Evolutionary conservation across 306 rosid genomes (phyloP), one percentile per base, ranked within the genome.

Genomic region (Acacia crassicarpa): DNA sequence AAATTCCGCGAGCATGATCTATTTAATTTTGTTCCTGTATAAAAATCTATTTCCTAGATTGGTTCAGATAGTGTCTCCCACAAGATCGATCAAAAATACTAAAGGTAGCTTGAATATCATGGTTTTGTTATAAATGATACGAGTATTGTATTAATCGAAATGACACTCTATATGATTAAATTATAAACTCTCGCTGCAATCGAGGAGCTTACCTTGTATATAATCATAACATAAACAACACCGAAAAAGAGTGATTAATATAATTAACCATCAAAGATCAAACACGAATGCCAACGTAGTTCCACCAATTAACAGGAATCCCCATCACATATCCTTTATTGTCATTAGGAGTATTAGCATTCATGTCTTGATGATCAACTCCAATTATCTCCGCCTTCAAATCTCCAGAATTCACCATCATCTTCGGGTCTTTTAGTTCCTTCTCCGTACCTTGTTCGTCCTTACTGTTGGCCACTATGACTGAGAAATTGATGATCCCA

Each of bases 401-500:
- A 2, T 20, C 62, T 56, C 27, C 62, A 20, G 23, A 56, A 56
- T 7, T n/a, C 62, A 20, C 11, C 62, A 56, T 17, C 58, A 4
- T 44, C 11, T 44, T 51, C 66, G 33, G 25, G 22, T 14, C 22
- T 30, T 65, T 35, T 30, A 10, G 2, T 3, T 65, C 48, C 20
- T 72, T 54, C 10, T 3, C 25, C 0, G 9, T 38, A 8, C 9
- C 15, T 12, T 32, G 41, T 23, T 40, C 32, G 32, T 30, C 40
- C 4, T 81, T 27, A 2, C 77, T 2, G 16, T 33, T 74, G 78
- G 44, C 78, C 25, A 58, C 58, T 77, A 74, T 82, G 40, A 90
- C 91, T 9, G 91, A 90, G 32, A 87, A 58, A 30, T 90, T 90
- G 12, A 90, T 27, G 35, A 91, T 84, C 46, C 94, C 94, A 15